phyloP scores from a whole-genome alignment of 768 basidiomycete genomes.

The Candolleomyces aberdarensis region DNA sequence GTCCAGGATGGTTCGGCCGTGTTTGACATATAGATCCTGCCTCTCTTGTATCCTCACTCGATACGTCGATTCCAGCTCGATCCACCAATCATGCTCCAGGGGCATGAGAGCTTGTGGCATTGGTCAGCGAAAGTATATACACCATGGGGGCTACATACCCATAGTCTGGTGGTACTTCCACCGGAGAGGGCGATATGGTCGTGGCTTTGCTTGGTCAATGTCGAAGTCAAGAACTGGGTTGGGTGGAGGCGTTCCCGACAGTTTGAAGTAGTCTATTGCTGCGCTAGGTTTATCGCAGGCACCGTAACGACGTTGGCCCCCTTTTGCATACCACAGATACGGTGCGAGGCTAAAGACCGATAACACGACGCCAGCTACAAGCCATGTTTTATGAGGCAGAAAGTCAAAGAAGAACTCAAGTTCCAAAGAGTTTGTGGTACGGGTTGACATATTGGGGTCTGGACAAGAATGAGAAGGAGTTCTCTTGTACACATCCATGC shows the following conservation, averaged over 20 bases:
- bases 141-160: conserved; percentile 29
- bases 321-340: neutral
- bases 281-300: neutral
- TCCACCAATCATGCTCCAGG: conserved; percentile 53
- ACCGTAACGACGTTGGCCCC: neutral
- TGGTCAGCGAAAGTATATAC: neutral
- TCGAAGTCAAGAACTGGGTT: conserved; percentile 40
- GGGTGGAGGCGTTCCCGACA: conserved; percentile 44
- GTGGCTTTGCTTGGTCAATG: conserved; percentile 37
- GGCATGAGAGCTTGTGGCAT: conserved; percentile 36
- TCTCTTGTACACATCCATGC: too few species aligned
- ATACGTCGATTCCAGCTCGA: conserved; percentile 56
- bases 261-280: conserved; percentile 33
- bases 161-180: conserved; percentile 58
- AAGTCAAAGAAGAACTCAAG: too few species aligned
- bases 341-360: neutral
- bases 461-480: too few species aligned
- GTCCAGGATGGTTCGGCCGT: conserved; percentile 41
- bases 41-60: conserved; percentile 40
- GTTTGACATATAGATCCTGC: conserved; percentile 31
- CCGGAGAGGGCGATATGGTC: conserved; percentile 55
- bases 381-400: too few species aligned
- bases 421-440: too few species aligned
- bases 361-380: too few species aligned
- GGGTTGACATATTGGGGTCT: too few species aligned